phyloP scores from a whole-genome alignment of 1,284 basidiomycete genomes.

The Inonotus hispidus region DNA sequence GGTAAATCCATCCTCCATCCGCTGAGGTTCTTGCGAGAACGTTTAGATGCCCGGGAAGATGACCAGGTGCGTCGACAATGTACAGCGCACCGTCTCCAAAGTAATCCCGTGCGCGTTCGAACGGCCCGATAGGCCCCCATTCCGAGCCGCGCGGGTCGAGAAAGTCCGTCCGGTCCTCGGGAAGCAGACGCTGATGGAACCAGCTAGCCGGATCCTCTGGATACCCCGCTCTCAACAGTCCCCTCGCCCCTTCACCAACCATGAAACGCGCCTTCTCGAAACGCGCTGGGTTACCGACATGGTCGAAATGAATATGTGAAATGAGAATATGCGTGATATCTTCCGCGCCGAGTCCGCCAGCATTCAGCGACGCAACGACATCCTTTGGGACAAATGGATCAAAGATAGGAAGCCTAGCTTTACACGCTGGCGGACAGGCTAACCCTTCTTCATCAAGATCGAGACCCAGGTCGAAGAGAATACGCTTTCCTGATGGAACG shows the following conservation, averaged over 20 bases:
- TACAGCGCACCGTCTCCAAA: slow-evolving; percentile 54
- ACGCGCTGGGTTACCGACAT: slow-evolving; percentile 39
- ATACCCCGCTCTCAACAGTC: slow-evolving; percentile 34
- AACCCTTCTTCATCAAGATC: background rate
- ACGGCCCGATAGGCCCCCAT: slow-evolving; percentile 38
- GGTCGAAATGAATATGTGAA: slow-evolving; percentile 45
- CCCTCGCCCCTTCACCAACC: slow-evolving; percentile 34
- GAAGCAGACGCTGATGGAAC: slow-evolving; percentile 35
- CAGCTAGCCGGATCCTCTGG: slow-evolving; percentile 36
- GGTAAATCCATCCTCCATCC: slow-evolving; percentile 50
- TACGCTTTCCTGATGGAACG: slow-evolving; percentile 8
- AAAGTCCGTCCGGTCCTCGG: slow-evolving; percentile 37
- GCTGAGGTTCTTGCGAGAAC: slow-evolving; percentile 49
- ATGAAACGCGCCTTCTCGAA: slow-evolving; percentile 45
- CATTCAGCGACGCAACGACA: slow-evolving; percentile 42
- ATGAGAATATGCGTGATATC: slow-evolving; percentile 40
- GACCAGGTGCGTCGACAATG: slow-evolving; percentile 51
- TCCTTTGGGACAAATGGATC: slow-evolving; percentile 30
- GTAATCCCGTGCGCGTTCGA: slow-evolving; percentile 46
- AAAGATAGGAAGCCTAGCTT: slow-evolving; percentile 16
- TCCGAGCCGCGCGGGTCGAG: slow-evolving; percentile 31
- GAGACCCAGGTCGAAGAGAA: slow-evolving; percentile 23
- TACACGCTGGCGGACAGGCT: slow-evolving; percentile 26
- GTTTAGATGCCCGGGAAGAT: slow-evolving; percentile 49
- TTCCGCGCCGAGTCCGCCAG: slow-evolving; percentile 39